Conservation (phyloP, 164 flowering plant genomes). For the Piper betle region DNA sequence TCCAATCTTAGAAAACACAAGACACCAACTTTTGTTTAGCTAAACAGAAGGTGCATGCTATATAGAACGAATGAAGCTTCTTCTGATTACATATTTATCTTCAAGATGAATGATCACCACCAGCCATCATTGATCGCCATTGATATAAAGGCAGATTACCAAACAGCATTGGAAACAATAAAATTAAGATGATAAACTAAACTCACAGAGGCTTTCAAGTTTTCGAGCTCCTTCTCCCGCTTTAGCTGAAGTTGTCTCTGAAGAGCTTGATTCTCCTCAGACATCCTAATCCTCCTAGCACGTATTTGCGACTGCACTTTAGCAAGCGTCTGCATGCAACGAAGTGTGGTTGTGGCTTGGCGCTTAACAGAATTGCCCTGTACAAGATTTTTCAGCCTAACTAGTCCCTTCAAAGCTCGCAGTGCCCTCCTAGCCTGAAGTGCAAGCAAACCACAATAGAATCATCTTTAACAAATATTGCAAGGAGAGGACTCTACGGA, state of each 20-base stretch:
- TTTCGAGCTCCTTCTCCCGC: constrained; percentile 58
- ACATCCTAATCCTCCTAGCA: constrained; percentile 63
- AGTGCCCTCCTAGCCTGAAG: constrained; percentile 73
- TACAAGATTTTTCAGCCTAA: constrained; percentile 55
- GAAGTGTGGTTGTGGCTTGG: constrained; percentile 57
- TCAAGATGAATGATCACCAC: too few species aligned
- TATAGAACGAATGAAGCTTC: too few species aligned
- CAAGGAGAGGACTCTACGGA: not conserved
- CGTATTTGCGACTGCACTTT: constrained; percentile 73
- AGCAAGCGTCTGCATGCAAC: constrained; percentile 71
- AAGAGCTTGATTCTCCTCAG: constrained; percentile 74
- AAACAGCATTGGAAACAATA: not conserved
- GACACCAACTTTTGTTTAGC: not conserved
- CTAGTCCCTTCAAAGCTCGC: constrained; percentile 62
- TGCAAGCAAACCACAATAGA: not conserved
- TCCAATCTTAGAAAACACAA: constrained; percentile 37
- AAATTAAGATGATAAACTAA: not conserved
- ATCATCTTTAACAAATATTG: not conserved
- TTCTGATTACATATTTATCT: too few species aligned
- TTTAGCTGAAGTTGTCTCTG: constrained; percentile 71
- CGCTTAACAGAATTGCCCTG: constrained; percentile 61
- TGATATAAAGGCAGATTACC: not conserved
- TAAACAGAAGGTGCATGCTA: not conserved
- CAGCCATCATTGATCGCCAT: too few species aligned
- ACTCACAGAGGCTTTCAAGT: constrained; percentile 19